phyloP scores from a whole-genome alignment of 1,284 basidiomycete species.

The Cerrena zonata region DNA sequence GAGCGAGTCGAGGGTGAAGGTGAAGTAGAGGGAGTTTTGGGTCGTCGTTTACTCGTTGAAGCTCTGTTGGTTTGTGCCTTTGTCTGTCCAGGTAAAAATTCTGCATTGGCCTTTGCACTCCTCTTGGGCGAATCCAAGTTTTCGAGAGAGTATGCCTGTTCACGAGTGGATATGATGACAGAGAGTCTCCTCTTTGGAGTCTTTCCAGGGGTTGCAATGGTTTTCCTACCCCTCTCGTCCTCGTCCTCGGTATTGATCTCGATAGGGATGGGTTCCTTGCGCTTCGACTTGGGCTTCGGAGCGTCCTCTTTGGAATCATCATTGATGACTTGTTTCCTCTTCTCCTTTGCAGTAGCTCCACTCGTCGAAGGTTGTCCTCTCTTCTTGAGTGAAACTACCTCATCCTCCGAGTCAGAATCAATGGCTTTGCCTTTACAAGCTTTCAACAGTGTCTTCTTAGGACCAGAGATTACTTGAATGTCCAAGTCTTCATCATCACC shows the following conservation, averaged over 20 bases:
- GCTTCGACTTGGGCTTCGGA: background rate
- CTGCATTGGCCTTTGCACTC: background rate
- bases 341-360: constrained; percentile 6
- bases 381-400: background rate
- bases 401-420: background rate
- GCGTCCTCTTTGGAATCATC: background rate
- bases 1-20: background rate
- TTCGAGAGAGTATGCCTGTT: background rate
- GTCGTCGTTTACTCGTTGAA: constrained; percentile 3
- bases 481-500: background rate
- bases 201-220: background rate
- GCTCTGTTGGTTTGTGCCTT: background rate
- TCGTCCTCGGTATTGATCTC: constrained; percentile 7
- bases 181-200: background rate
- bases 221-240: background rate
- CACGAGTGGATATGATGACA: background rate
- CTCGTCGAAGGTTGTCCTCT: background rate
- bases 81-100: background rate
- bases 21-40: background rate
- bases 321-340: background rate
- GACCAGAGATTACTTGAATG: background rate
- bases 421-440: background rate
- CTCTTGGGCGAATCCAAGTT: background rate
- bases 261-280: background rate
- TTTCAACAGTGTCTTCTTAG: background rate